Evolutionary conservation across 495 filamentous ascomycete species (phyloP).

Genomic region (Lasiosphaeriaceae sp.): DNA sequence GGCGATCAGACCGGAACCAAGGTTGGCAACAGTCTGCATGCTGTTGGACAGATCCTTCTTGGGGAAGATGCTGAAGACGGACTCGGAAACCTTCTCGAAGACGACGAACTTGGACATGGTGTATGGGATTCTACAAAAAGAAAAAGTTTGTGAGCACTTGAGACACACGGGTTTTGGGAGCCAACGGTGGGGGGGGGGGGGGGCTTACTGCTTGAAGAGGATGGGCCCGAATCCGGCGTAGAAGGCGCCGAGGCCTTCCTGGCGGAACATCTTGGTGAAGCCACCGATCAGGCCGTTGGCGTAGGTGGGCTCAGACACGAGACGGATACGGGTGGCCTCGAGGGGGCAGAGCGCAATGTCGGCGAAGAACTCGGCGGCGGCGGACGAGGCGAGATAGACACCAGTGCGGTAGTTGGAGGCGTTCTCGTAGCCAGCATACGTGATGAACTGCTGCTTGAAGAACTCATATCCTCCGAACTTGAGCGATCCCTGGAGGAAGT

Average conservation of each 20-base stretch:
- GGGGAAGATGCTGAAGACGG: constrained; percentile 66
- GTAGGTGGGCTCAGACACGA: constrained; percentile 86
- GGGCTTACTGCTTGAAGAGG: constrained; percentile 89
- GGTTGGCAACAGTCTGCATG: constrained; percentile 83
- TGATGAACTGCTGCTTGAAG: constrained; percentile 92
- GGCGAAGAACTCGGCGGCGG: constrained; percentile 86
- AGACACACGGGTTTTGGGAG: background rate
- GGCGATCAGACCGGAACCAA: constrained; percentile 91
- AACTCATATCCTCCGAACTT: constrained; percentile 96
- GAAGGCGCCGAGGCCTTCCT: constrained; percentile 84
- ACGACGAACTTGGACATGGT: constrained; percentile 99
- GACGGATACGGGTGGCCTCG: constrained; percentile 91
- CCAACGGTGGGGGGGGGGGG: background rate
- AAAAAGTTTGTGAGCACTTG: constrained; percentile 11
- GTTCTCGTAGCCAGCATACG: constrained; percentile 71
- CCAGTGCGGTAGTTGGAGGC: constrained; percentile 82
- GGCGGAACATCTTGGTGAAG: constrained; percentile 79
- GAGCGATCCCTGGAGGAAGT: constrained; percentile 93
- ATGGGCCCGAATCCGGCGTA: constrained; percentile 94
- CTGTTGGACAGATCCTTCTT: constrained; percentile 70
- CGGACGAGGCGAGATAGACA: constrained; percentile 84
- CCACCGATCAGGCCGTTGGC: constrained; percentile 76
- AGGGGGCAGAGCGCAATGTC: constrained; percentile 92
- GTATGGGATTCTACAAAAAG: constrained; percentile 76
- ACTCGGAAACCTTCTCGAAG: constrained; percentile 93